Base-by-base conservation (phyloP, 169 alveolate species). In the Babesia sp. region DNA sequence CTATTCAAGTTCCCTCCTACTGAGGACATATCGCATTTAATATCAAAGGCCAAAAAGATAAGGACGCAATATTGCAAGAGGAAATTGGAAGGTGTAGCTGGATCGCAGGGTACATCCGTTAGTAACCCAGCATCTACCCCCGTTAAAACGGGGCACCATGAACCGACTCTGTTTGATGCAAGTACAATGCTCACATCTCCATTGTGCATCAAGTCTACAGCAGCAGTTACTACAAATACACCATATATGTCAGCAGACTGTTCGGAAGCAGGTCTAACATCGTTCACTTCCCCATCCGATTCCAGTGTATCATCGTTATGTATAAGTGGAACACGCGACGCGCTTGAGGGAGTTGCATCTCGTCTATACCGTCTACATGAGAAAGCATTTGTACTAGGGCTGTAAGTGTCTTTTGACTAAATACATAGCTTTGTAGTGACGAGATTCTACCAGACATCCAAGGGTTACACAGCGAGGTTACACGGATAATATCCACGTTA, bases 1-100 rank as follows among this genome's bases (percentile, higher is more conserved):
- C 57, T 81, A 42, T 81, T 81, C 61, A 81, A 81, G 60, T 81
- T 61, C 67, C 89, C 89, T 0, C 87, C 87, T 11, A 71, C 70
- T 26, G 87, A 79, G 36, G 83, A 79, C 48, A 79, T 79, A 9
- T 70, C 83, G 28, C 84, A 53, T 20, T 55, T 79, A 5, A 66
- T 75, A 18, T 33, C 54, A 6, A 79, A 79, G 22, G 76, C 87
- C 16, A 29, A 64, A 22, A 64, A 64, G 24, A 64, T 64, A 20
- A 41, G 74, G 31, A 11, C 28, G 11, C 34, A 18, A 29, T 64
- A 28, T 33, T 0, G 20, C 31, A 64, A 64, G 31, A 29, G 54
- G 12, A 33, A 8, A 5, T 18, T 18, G 22, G 46, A 31, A 20
- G 51, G 51, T 18, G 14, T 8, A 8, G 46, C 14, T 39, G 8